These are phyloP conservation scores for Coemansia sp. DNA, from an alignment of 192 early-diverging fungal species.

Conservation along the genomic window DNA sequence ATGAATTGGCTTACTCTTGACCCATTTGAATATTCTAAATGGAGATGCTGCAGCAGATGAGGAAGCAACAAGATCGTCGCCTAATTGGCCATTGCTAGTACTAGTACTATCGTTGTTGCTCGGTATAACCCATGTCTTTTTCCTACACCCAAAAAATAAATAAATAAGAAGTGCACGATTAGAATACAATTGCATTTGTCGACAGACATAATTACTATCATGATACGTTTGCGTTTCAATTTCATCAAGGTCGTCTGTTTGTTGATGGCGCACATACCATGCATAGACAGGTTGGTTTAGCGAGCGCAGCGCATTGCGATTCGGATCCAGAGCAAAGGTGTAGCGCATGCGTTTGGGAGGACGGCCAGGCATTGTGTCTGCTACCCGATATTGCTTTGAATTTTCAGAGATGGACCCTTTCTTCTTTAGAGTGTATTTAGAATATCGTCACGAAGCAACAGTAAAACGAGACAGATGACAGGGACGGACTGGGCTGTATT, in stretches of 20 bases:
- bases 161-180: neutral
- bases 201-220: neutral
- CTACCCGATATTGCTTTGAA: neutral
- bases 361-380: conserved; percentile 26
- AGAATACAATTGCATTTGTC: too few species aligned
- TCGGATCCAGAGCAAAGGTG: conserved; percentile 26
- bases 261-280: conserved; percentile 19
- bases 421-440: too few species aligned
- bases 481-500: neutral
- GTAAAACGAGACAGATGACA: too few species aligned
- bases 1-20: conserved; percentile 30
- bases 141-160: conserved; percentile 20
- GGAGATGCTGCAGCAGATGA: neutral
- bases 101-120: neutral
- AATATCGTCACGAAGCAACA: too few species aligned
- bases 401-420: too few species aligned
- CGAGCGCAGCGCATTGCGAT: conserved; percentile 21
- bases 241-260: neutral
- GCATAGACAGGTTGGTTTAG: conserved; percentile 39
- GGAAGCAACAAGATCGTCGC: conserved; percentile 9
- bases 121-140: conserved; percentile 29
- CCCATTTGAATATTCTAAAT: conserved; percentile 39
- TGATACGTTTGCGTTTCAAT: neutral
- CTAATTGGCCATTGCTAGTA: neutral
- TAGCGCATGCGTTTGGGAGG: conserved; percentile 47